Base-by-base conservation (phyloP, 495 filamentous ascomycete species). In the Hypomontagnella monticulosa region DNA sequence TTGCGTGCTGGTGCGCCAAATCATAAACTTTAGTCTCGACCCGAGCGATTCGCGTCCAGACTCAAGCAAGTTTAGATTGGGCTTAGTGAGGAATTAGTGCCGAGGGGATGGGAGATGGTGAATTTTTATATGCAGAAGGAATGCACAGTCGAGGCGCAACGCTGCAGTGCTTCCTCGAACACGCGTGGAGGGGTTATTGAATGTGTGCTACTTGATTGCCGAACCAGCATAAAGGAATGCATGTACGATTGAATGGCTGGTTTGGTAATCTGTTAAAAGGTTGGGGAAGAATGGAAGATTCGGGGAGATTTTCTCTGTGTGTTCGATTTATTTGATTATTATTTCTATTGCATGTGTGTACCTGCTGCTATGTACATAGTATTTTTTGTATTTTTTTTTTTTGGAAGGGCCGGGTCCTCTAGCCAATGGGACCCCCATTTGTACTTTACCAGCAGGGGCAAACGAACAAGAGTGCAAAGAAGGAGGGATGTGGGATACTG, bases 21-120 rank as follows among this genome's bases (percentile, higher is more conserved):
- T 63, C 36, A 55, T 49, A 68, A 63, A 63, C 44, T 55, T 63
- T 68, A 68, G 65, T 58, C 65, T 60, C 27, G 57, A 68, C 53
- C 61, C 58, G 43, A 68, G 47, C 65, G 54, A 62, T 61, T 68
- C 59, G 59, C 65, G 65, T 63, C 65, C 65, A 68, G 65, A 62
- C 65, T 68, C 54, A 68, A 58, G 59, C 59, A 68, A 44, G 65
- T 63, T 68, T 68, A 68, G 65, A 68, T 68, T 68, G 65, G 65
- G 65, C 54, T 68, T 68, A 68, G 65, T 63, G 65, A 68, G 47
- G 47, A 63, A 58, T 63, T 68, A 68, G 65, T 68, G 65, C 65
- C 65, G 65, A 68, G 65, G 65, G 65, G 59, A 68, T 68, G 65
- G 65, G 65, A 63, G 52, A 68, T 68, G 65, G 65, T 63, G 58